Evolutionary conservation across 495 filamentous ascomycete species (phyloP), one percentile per base, ranked within the genome.

Genomic region (Penicillium simplicissimum): DNA sequence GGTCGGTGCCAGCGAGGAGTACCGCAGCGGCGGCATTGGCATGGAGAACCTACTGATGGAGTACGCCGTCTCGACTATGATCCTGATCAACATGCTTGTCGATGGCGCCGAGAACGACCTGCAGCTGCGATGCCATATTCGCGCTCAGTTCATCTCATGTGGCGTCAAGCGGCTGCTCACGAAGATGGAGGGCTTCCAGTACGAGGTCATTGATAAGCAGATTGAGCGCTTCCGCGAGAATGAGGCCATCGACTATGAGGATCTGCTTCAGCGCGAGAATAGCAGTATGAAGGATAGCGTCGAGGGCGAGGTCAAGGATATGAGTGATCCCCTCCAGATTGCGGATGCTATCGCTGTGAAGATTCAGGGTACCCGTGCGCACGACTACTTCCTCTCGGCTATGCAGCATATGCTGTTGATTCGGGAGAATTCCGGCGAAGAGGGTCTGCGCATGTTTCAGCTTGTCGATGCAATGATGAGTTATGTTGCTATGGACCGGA

Each of bases 1-100:
- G 61, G 95, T 98, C 28, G 95, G 95, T 52, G 95, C 95, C 8
- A 96, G 92, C 66, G 96, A 98, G 70, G 95, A 98, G 77, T 90
- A 97, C 62, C 90, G 95, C 70, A 96, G 90, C 74, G 95, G 96
- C 56, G 95, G 95, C 55, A 96, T 97, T 72, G 95, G 96, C 73
- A 96, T 98, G 91, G 95, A 98, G 82, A 98, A 97, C 70, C 84
- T 96, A 52, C 84, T 98, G 14, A 98, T 98, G 95, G 95, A 98
- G 82, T 98, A 98, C 69, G 96, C 93, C 11, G 92, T 98, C 52
- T 91, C 96, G 14, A 94, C 93, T 8, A 85, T 98, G 74, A 90
- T 98, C 66, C 80, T 98, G 65, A 87, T 98, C 77, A 98, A 98
- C 71, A 97, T 96, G 88, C 82, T 98, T 67, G 89, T 98, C 58